These are phyloP conservation scores for Melocanna baccifera DNA, from an alignment of 176 grass and related monocot species.

Conservation along the genomic window DNA sequence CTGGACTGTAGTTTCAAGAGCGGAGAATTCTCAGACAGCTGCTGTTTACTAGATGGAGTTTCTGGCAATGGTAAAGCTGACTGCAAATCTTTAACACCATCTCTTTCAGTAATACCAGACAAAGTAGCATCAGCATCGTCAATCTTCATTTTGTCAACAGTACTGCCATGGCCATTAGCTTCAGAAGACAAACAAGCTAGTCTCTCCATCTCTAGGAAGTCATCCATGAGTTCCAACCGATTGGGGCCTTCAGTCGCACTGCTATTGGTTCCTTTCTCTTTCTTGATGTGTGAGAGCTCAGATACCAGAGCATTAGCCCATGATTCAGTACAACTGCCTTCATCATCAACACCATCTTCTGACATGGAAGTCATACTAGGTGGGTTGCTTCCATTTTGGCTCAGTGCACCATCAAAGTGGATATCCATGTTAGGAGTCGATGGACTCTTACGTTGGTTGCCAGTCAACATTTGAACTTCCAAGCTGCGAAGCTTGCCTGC, in stretches of 20 bases:
- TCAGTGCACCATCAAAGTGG: slow-evolving; percentile 63
- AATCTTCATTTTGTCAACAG: slow-evolving; percentile 57
- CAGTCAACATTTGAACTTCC: slow-evolving; percentile 69
- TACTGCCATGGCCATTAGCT: slow-evolving; percentile 44
- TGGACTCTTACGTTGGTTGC: slow-evolving; percentile 61
- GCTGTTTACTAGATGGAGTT: slow-evolving; percentile 52
- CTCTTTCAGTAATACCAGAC: slow-evolving; percentile 39
- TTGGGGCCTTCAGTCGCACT: slow-evolving; percentile 55
- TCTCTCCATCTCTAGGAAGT: slow-evolving; percentile 99
- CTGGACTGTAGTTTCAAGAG: slow-evolving; percentile 67
- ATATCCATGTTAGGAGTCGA: slow-evolving; percentile 63
- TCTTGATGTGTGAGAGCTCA: slow-evolving; percentile 84
- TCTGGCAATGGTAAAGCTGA: slow-evolving; percentile 25
- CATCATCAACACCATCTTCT: slow-evolving; percentile 94
- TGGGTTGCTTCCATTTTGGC: slow-evolving; percentile 85
- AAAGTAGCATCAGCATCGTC: slow-evolving; percentile 51
- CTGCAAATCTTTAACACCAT: slow-evolving; percentile 43
- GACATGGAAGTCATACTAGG: slow-evolving; percentile 97
- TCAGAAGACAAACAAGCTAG: slow-evolving; percentile 70
- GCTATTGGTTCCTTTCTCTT: slow-evolving; percentile 63
- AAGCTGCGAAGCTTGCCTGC: slow-evolving; percentile 75
- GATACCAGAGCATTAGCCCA: slow-evolving; percentile 83
- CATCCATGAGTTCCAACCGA: slow-evolving; percentile 96
- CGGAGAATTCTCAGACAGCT: slow-evolving; percentile 34
- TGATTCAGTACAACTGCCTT: slow-evolving; percentile 81